Base-by-base conservation (phyloP, 2,329 filamentous ascomycete genomes). In the Hymenoscyphus repandus region DNA sequence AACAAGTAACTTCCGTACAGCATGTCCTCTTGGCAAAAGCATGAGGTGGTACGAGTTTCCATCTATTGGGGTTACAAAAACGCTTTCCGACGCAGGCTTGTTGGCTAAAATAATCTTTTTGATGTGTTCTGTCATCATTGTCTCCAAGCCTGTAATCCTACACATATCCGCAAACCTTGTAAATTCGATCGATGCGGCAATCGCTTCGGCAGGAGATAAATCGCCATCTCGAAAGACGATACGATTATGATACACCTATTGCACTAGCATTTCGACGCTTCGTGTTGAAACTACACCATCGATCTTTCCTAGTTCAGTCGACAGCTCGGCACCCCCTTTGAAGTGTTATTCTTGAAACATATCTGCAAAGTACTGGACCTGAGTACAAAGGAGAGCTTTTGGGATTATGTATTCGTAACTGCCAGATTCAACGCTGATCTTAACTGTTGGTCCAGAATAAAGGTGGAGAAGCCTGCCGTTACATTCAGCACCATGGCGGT, bases 121-220 rank as follows among this genome's bases (percentile, higher is more conserved):
- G 34, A 54, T 51, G 39, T 40, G 45, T 34, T 54, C 27, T 37
- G 49, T 48, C 36, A 54, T 54, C 18, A 46, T 7, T 32, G 45
- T 33, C 33, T 55, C 52, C 31, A 55, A 47, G 12, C 49, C 52
- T 11, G 31, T 44, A 31, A 55, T 32, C 18, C 41, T 37, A 27
- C 37, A 55, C 56, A 57, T 58, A 45, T 58, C 53, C 17, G 50
- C 50, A 3, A 58, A 32, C 48, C 50, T 53, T 15, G 41, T 49
- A 49, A 55, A 55, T 32, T 57, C 54, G 46, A 58, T 55, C 18
- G 50, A 32, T n/a, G 38, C 22, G 41, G 45, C 52, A 43, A 58
- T 57, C 7, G 44, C 18, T 31, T 47, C 52, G 1, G 45, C 46
- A 27, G 48, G 49, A 31, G 50, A 10, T n/a, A 18, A 51, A 6